These are phyloP conservation scores for Beauveria sp. DNA, from an alignment of 2,329 filamentous ascomycete species.

Conservation along the genomic window DNA sequence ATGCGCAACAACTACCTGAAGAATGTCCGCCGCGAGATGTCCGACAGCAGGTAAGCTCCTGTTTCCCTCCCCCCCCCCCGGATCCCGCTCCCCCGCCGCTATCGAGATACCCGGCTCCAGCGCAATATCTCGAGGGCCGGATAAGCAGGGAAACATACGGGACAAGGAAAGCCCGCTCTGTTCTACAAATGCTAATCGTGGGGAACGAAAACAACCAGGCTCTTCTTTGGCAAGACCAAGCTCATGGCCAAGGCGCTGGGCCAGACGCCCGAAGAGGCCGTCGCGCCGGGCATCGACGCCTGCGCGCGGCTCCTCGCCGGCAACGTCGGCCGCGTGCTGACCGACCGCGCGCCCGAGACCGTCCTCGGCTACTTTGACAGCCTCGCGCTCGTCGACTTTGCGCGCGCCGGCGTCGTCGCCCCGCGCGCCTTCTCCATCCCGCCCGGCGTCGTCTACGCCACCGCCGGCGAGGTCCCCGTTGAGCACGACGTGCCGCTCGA, in stretches of 20 bases:
- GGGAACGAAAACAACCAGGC: slow-evolving; percentile 15
- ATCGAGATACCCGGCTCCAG: no score
- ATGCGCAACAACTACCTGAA: slow-evolving; percentile 98
- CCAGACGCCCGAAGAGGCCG: slow-evolving; percentile 65
- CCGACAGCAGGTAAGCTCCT: slow-evolving; percentile 64
- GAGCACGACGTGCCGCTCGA: slow-evolving; percentile 82
- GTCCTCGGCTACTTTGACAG: slow-evolving; percentile 65
- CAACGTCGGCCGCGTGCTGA: slow-evolving; percentile 85
- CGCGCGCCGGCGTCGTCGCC: slow-evolving; percentile 73
- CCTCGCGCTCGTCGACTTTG: slow-evolving; percentile 77
- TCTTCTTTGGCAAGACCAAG: slow-evolving; percentile 99
- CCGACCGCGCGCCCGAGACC: slow-evolving; percentile 61
- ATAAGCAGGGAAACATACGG: not conserved
- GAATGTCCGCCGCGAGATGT: slow-evolving; percentile 75
- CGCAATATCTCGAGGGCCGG: no score
- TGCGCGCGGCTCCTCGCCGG: slow-evolving; percentile 66
- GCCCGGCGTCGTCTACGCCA: slow-evolving; percentile 71
- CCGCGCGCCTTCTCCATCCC: slow-evolving; percentile 73
- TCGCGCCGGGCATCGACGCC: slow-evolving; percentile 67
- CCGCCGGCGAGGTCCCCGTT: slow-evolving; percentile 67
- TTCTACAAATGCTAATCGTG: no score
- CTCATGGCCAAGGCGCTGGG: slow-evolving; percentile 96
- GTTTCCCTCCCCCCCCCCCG: not conserved
- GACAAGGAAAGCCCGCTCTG: not conserved
- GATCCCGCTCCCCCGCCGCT: not conserved